These are phyloP conservation scores for Prinsepia uniflora DNA, from an alignment of 306 rosid species.

Conservation along the genomic window DNA sequence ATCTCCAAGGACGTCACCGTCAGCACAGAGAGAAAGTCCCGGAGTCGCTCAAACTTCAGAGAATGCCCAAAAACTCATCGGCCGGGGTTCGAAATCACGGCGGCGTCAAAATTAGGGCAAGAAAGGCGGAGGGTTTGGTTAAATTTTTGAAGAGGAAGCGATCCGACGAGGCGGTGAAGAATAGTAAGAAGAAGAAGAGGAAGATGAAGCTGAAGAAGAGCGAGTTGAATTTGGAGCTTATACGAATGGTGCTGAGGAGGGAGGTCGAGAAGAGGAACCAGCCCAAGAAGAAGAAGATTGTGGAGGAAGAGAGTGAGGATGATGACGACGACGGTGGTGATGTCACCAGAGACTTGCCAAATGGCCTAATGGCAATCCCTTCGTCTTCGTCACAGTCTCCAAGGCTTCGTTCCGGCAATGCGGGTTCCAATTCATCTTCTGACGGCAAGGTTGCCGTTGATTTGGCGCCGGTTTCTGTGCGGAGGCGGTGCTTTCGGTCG, in stretches of 20 bases:
- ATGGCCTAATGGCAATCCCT: constrained; percentile 86
- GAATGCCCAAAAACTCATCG: constrained; percentile 37
- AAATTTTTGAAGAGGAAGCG: constrained; percentile 49
- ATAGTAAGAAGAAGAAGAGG: constrained; percentile 27
- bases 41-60: constrained; percentile 75
- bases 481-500: constrained; percentile 72
- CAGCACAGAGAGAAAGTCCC: constrained; percentile 81
- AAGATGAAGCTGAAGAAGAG: constrained; percentile 43
- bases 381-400: constrained; percentile 46
- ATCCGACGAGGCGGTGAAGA: constrained; percentile 33
- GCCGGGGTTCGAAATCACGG: constrained; percentile 32
- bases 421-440: constrained; percentile 48
- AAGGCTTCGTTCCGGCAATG: constrained; percentile 46
- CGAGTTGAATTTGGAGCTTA: constrained; percentile 69
- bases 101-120: constrained; percentile 59
- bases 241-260: constrained; percentile 78
- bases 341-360: constrained; percentile 70
- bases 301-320: constrained; percentile 38
- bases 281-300: constrained; percentile 25
- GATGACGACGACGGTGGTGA: constrained; percentile 46
- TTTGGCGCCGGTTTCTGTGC: constrained; percentile 15
- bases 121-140: constrained; percentile 38
- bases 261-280: constrained; percentile 66
- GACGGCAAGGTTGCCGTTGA: constrained; percentile 53
- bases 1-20: constrained; percentile 76